A percentile compares a stretch with the other conserved stretches of the same genome.
Conservation (phyloP, 345 rosid genomes). For the Firmiana major region DNA sequence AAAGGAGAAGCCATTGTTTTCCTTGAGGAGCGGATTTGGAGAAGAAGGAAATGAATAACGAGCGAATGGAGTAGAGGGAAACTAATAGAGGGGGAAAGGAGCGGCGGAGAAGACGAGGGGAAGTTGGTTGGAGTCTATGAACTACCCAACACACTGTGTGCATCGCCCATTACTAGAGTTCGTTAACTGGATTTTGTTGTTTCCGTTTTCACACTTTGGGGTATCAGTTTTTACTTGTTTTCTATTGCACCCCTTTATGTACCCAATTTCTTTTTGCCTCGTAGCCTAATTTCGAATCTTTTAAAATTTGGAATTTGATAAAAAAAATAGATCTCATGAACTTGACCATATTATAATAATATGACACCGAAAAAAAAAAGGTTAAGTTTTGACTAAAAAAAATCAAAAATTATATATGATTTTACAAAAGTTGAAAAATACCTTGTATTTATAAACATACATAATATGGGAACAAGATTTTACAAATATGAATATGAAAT, state of each 20-base stretch:
- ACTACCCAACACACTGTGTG: slow-evolving; percentile 25
- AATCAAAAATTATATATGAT: too few species aligned
- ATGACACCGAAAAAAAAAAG: too few species aligned
- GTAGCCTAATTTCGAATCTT: too few species aligned
- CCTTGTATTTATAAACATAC: too few species aligned
- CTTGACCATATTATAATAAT: too few species aligned
- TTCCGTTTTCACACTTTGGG: background rate
- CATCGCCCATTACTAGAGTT: slow-evolving; percentile 3
- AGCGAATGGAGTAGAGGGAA: slow-evolving; percentile 9
- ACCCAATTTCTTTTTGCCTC: too few species aligned
- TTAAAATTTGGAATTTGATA: too few species aligned
- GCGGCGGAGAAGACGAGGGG: slow-evolving; percentile 89
- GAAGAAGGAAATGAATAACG: background rate
- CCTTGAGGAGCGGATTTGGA: background rate
- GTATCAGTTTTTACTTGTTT: background rate
- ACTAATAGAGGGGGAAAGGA: slow-evolving; percentile 18
- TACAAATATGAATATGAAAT: too few species aligned
- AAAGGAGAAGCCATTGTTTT: slow-evolving; percentile 51
- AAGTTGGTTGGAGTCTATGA: slow-evolving; percentile 44
- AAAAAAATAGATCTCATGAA: too few species aligned
- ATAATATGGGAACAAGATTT: too few species aligned
- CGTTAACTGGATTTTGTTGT: background rate
- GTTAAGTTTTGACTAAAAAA: too few species aligned
- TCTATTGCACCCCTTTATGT: background rate
- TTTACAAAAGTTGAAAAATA: too few species aligned